Conservation (phyloP, 257 asterid genomes). For the Nicotiana obtusifolia region DNA sequence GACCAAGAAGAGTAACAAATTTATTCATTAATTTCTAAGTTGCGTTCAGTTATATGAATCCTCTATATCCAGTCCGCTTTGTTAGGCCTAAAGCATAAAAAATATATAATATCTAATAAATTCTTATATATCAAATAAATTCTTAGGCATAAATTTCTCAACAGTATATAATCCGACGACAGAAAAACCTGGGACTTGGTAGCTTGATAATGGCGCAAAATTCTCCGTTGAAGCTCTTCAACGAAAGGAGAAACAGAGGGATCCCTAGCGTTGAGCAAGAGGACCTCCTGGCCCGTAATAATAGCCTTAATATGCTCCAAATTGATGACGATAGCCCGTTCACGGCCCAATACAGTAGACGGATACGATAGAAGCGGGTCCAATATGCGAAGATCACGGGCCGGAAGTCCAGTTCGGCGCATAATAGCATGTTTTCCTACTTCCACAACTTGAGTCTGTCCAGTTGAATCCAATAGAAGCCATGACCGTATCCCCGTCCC, state of each 20-base stretch:
- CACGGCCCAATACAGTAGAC: constrained; percentile 85
- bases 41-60: neutral
- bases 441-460: constrained; percentile 76
- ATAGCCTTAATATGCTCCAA: constrained; percentile 95
- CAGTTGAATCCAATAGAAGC: constrained; percentile 78
- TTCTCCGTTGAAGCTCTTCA: constrained; percentile 74
- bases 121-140: too few relatives aligned
- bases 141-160: neutral
- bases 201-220: constrained; percentile 70
- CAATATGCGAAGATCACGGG: constrained; percentile 88
- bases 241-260: constrained; percentile 87
- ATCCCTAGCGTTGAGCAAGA: constrained; percentile 74
- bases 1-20: neutral
- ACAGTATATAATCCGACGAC: neutral
- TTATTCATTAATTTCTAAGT: neutral
- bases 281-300: constrained; percentile 84
- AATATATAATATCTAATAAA: too few relatives aligned
- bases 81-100: neutral
- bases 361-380: constrained; percentile 89
- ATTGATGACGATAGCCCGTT: constrained; percentile 87
- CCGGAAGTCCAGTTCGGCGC: constrained; percentile 95
- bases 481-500: constrained; percentile 79
- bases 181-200: constrained; percentile 61
- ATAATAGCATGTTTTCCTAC: constrained; percentile 93
- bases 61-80: neutral